These are phyloP conservation scores for Leucosporidium creatinivorum DNA, from an alignment of 768 basidiomycete species.

Conservation along the genomic window DNA sequence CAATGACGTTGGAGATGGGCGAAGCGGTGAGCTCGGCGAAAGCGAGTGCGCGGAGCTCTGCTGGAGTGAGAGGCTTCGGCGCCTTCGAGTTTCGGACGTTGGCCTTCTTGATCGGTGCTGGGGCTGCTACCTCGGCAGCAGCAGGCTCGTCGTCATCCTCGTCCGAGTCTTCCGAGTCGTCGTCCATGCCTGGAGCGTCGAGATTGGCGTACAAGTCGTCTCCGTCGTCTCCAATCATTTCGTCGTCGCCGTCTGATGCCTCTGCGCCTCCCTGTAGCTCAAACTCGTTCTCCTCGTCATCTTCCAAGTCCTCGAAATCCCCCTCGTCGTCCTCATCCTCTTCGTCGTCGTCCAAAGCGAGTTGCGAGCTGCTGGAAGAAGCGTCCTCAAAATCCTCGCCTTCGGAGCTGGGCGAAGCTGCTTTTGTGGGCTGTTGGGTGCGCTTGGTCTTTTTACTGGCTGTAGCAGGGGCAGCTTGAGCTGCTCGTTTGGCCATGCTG, in stretches of 20 bases:
- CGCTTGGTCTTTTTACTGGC: too few species aligned
- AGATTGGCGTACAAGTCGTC: slow-evolving; percentile 19
- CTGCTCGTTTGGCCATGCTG: too few species aligned
- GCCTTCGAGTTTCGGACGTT: slow-evolving; percentile 17
- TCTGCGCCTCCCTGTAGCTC: slow-evolving; percentile 10
- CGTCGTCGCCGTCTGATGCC: slow-evolving; percentile 22
- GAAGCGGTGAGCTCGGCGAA: slow-evolving; percentile 33
- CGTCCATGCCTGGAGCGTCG: slow-evolving; percentile 3
- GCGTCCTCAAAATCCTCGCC: not conserved
- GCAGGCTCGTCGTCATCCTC: not conserved
- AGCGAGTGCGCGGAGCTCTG: slow-evolving; percentile 31
- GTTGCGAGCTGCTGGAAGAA: too few species aligned
- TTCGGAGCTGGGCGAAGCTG: not conserved
- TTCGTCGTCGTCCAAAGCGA: not conserved
- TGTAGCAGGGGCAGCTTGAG: too few species aligned
- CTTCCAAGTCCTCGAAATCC: slow-evolving; percentile 17
- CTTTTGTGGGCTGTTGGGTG: too few species aligned
- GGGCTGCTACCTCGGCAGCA: not conserved
- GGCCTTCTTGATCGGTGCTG: slow-evolving; percentile 15
- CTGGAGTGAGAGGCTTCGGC: slow-evolving; percentile 21
- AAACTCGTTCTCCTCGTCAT: slow-evolving; percentile 12
- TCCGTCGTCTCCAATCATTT: slow-evolving; percentile 30
- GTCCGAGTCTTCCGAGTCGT: not conserved
- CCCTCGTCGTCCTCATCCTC: not conserved
- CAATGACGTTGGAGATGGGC: slow-evolving; percentile 29